Percentiles rank a stretch among this genome's conserved stretches.
Evolutionary conservation across 805 yeast species (phyloP).

Genomic region (Hermanozyma aechmeae): DNA sequence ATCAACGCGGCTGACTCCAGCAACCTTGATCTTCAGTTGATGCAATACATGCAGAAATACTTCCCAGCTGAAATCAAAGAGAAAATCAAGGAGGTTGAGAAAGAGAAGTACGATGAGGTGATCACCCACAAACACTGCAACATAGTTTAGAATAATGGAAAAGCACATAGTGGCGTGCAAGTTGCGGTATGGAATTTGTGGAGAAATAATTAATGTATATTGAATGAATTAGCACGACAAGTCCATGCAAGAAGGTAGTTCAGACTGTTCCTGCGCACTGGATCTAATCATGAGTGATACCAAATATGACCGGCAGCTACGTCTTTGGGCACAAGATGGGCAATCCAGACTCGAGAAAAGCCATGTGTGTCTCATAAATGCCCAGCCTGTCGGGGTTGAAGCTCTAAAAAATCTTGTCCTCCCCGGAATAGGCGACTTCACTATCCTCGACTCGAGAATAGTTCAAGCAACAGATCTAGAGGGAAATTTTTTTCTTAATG

Average conservation of each 20-base stretch:
- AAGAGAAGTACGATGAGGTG: constrained; percentile 26
- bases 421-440: constrained; percentile 60
- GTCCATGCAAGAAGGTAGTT: no score
- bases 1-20: constrained; percentile 48
- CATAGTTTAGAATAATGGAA: not conserved
- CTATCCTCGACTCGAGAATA: constrained; percentile 41
- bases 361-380: constrained; percentile 53
- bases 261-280: no score
- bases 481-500: constrained; percentile 53
- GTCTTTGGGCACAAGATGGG: constrained; percentile 79
- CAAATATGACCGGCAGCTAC: constrained; percentile 81
- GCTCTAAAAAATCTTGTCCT: constrained; percentile 67
- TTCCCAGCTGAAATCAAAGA: constrained; percentile 62
- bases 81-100: constrained; percentile 45
- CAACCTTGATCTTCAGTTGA: constrained; percentile 47
- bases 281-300: no score
- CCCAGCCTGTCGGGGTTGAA: constrained; percentile 55
- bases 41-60: constrained; percentile 44
- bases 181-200: no score
- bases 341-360: constrained; percentile 52
- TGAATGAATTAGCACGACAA: no score
- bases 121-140: constrained; percentile 13
- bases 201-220: no score
- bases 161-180: no score
- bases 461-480: constrained; percentile 39